A percentile compares a stretch with the other conserved stretches of the same genome.
Conservation (phyloP, 768 basidiomycete genomes). For the Mycena indigotica region DNA sequence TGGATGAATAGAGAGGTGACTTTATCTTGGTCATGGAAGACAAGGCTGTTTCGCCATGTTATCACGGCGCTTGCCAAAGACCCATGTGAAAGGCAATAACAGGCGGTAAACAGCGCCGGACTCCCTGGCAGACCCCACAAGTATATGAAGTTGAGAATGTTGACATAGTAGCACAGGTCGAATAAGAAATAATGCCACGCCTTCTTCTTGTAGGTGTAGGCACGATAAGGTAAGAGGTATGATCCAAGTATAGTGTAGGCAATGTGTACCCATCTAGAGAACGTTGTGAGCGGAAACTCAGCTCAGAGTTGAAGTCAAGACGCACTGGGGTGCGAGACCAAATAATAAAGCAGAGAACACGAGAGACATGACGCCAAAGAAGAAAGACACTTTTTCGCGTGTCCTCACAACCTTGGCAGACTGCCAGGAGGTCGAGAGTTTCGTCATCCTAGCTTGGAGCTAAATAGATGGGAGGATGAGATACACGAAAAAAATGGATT, state of each 20-base stretch:
- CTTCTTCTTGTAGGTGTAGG: slow-evolving; percentile 88
- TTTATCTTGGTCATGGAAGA: slow-evolving; percentile 97
- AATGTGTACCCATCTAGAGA: slow-evolving; percentile 81
- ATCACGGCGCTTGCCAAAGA: slow-evolving; percentile 92
- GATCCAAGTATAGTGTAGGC: slow-evolving; percentile 78
- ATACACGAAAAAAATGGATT: background rate
- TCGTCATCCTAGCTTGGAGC: slow-evolving; percentile 80
- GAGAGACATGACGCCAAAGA: slow-evolving; percentile 90
- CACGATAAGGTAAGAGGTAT: slow-evolving; percentile 81
- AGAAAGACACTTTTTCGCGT: slow-evolving; percentile 86
- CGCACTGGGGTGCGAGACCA: slow-evolving; percentile 83
- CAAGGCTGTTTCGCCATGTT: slow-evolving; percentile 97
- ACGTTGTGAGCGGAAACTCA: slow-evolving; percentile 18
- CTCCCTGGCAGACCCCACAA: slow-evolving; percentile 87
- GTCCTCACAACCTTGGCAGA: slow-evolving; percentile 86
- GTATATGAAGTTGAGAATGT: slow-evolving; percentile 87
- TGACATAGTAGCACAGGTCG: slow-evolving; percentile 92
- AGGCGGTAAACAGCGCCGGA: slow-evolving; percentile 81
- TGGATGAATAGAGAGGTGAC: slow-evolving; percentile 95
- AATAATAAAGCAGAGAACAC: slow-evolving; percentile 84
- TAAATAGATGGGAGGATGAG: slow-evolving; percentile 35
- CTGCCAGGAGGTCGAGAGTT: slow-evolving; percentile 85
- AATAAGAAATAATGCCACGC: slow-evolving; percentile 69
- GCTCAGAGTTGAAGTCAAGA: slow-evolving; percentile 31
- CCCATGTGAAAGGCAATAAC: slow-evolving; percentile 91